Percentiles rank a stretch among this genome's conserved stretches.
These are phyloP conservation scores for Parietichytrium sp. DNA, from an alignment of 108 stramenopile genomes.

Conservation along the genomic window DNA sequence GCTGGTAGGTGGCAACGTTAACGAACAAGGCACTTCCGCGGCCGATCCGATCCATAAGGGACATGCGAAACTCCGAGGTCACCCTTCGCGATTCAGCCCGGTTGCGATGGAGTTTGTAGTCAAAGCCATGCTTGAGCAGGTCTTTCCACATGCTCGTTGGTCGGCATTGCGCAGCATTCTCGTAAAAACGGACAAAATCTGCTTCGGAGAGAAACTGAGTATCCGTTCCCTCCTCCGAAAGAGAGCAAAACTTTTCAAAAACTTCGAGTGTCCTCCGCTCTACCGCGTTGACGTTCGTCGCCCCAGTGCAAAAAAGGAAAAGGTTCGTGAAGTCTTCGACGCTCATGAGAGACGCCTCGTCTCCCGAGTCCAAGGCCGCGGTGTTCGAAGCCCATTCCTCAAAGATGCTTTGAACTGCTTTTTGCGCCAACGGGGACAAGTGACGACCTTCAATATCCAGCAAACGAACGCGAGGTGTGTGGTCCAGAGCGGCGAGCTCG, in stretches of 20 bases:
- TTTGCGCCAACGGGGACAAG: background rate
- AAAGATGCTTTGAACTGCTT: background rate
- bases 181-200: conserved; percentile 20
- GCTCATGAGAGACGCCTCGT: background rate
- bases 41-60: too few relatives aligned
- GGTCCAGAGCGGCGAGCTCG: background rate
- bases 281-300: background rate
- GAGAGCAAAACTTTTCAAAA: background rate
- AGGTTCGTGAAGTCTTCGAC: conserved; percentile 14
- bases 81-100: background rate
- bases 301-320: conserved; percentile 23
- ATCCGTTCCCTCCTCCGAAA: background rate
- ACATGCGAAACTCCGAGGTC: conserved; percentile 7
- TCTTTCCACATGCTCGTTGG: conserved; percentile 22
- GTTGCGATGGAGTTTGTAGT: background rate
- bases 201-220: background rate
- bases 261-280: background rate
- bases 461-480: background rate
- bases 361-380: too few relatives aligned
- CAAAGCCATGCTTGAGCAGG: background rate
- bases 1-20: too few relatives aligned
- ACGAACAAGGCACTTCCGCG: too few relatives aligned
- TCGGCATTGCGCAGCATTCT: background rate
- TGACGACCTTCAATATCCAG: background rate
- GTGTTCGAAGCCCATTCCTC: conserved; percentile 22